Evolutionary conservation across 495 filamentous ascomycete genomes (phyloP), one percentile per base, ranked within the genome.

Genomic region (Penicillium psychrofluorescens): DNA sequence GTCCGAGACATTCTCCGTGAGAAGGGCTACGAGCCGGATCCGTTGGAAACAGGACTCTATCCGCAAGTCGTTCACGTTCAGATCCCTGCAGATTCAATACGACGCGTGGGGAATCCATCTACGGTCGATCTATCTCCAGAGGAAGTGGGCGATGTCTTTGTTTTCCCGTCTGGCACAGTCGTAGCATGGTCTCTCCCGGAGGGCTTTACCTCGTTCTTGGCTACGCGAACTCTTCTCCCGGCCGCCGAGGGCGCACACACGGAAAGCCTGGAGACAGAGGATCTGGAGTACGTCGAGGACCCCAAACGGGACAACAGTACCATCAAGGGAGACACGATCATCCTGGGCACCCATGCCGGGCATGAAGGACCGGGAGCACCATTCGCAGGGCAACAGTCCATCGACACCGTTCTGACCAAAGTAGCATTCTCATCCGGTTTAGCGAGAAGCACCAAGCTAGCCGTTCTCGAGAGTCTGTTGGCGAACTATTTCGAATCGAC

Each of bases 151-250:
- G 92, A 97, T 60, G 76, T 96, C 11, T 96, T 97, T 51, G 81
- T 98, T n/a, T 98, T 98, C 53, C 89, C 92, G 6, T 95, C 91
- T 1, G 92, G 92, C 3, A 94, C 89, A n/a, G 78, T 96, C 5
- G 92, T 97, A 8, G 78, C 86, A 28, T 98, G 92, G 92, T 81
- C 81, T 7, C 72, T 95, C 2, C 81, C 86, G 0, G 74, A 86
- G 41, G 78, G 80, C 29, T 76, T 86, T 13, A 81, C 84, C 10
- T 78, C 75, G 11, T 78, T 77, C 16, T 66, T 97, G n/a, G 83
- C 90, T 3, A 83, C 83, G 6, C 74, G 74, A 40, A 83, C 84
- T 30, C 66, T 94, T 7, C 70, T 84, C 1, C 80, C 81, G 0
- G 89, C 91, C 1, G 89, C 90, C 4, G 76, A 82, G 44, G 73